These are phyloP conservation scores for Septoria petroselini DNA, from an alignment of 2,329 filamentous ascomycete species.

Conservation along the genomic window DNA sequence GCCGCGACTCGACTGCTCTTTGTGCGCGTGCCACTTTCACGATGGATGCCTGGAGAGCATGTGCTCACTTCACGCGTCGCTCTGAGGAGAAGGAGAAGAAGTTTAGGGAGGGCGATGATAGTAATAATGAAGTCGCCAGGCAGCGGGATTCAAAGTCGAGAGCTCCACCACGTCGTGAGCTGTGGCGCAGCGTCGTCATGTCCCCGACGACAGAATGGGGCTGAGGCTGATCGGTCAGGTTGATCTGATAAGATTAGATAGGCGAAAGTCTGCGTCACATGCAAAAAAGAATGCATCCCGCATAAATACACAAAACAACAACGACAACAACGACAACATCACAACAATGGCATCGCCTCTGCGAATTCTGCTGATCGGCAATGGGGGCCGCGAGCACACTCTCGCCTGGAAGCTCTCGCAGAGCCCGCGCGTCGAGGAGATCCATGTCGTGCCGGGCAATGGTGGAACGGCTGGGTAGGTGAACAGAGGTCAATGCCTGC, in stretches of 20 bases:
- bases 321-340: background rate
- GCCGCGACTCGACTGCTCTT: slow-evolving; percentile 2
- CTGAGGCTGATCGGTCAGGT: too few relatives aligned
- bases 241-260: background rate
- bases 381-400: slow-evolving; percentile 90
- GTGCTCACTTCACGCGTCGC: too few relatives aligned
- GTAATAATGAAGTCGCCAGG: too few relatives aligned
- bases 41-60: too few relatives aligned
- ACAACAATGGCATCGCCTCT: slow-evolving; percentile 40
- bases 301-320: slow-evolving; percentile 10
- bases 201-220: too few relatives aligned
- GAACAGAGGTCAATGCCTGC: slow-evolving; percentile 14
- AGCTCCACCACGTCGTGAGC: too few relatives aligned
- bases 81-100: too few relatives aligned
- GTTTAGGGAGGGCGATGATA: too few relatives aligned
- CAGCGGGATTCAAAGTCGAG: too few relatives aligned
- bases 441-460: slow-evolving; percentile 71
- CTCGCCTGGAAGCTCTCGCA: slow-evolving; percentile 91
- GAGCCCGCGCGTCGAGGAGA: slow-evolving; percentile 72
- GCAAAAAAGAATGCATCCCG: too few relatives aligned
- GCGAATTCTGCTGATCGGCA: slow-evolving; percentile 81
- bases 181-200: too few relatives aligned
- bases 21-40: too few relatives aligned
- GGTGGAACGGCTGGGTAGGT: slow-evolving; percentile 68
- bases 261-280: slow-evolving; percentile 8